phyloP scores from a whole-genome alignment of 1,284 basidiomycete species.

The Leucoagaricus sp. region DNA sequence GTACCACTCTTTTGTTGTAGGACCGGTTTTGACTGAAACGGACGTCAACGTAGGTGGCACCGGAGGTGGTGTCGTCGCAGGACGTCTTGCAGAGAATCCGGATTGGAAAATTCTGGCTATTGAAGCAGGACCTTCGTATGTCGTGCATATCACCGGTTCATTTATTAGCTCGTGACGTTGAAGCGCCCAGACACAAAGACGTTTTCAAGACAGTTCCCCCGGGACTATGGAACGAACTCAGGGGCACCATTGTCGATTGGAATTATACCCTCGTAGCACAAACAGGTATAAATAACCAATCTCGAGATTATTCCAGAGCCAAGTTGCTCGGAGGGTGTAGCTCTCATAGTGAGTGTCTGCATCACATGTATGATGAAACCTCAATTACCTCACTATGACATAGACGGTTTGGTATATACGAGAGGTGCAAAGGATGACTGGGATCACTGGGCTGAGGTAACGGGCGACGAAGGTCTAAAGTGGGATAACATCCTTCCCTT shows the following conservation, averaged over 20 bases:
- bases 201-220: slow-evolving; percentile 17
- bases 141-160: background rate
- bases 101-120: slow-evolving; percentile 20
- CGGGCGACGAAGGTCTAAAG: background rate
- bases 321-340: slow-evolving; percentile 30
- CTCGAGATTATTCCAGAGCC: slow-evolving; percentile 18
- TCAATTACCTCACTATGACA: background rate
- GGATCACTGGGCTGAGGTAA: slow-evolving; percentile 4
- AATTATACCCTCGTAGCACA: slow-evolving; percentile 21
- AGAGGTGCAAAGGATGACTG: slow-evolving; percentile 14
- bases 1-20: background rate
- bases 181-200: slow-evolving; percentile 17
- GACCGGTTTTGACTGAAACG: background rate
- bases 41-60: slow-evolving; percentile 16
- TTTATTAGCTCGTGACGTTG: background rate
- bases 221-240: background rate
- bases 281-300: slow-evolving; percentile 15
- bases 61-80: slow-evolving; percentile 23
- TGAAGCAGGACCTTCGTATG: slow-evolving; percentile 27
- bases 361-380: background rate
- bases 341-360: slow-evolving; percentile 27
- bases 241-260: slow-evolving; percentile 14
- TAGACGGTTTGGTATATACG: slow-evolving; percentile 14
- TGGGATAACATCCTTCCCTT: slow-evolving; percentile 3
- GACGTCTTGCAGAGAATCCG: slow-evolving; percentile 23